Evolutionary conservation across 306 rosid genomes (phyloP), one percentile per base, ranked within the genome.

Genomic region (Gynostemma pentaphyllum): DNA sequence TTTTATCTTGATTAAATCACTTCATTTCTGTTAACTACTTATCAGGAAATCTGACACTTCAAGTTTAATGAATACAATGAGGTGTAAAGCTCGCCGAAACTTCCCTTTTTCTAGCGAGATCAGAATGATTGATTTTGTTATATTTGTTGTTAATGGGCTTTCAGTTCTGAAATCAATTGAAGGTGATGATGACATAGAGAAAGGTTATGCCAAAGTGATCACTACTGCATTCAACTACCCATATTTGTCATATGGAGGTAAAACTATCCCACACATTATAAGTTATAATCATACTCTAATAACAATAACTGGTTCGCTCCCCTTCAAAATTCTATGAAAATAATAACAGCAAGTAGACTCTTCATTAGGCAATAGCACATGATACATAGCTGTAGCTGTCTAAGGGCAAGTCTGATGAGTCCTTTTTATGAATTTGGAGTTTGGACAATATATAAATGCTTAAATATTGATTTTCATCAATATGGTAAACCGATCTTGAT

Each of bases 201-300:
- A 12, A 2, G 64, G 21, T 13, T 83, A 80, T 49, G 56, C 46
- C 52, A 45, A 68, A 71, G 63, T 57, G 66, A 51, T 91, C 45
- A 87, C 72, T 57, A 70, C 84, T 48, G 70, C 82, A 34, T 91
- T 91, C 84, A 91, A 81, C 59, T 65, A 72, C 64, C 87, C 85
- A 18, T 79, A 68, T 62, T 57, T 91, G 48, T 81, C 96, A 68
- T 85, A 85, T 51, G 75, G 74, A 85, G 98, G 98, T 87, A 52
- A 23, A 56, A 44, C 9, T 44, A 14, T 8, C 51, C 21, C 52
- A 24, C 68, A 24, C 39, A 7, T 62, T 7, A 45, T 24, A 0
- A 41, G 4, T 14, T 56, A 21, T 37, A 37, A 59, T 59, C 13
- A 37, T 37, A 44, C 34, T 34, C 45, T 56, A 0, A 32, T 11